A percentile compares a stretch with the other conserved stretches of the same genome.
Evolutionary conservation across 202 grass and related monocot genomes (phyloP).

Genomic region (Dendrocalamus latiflorus): DNA sequence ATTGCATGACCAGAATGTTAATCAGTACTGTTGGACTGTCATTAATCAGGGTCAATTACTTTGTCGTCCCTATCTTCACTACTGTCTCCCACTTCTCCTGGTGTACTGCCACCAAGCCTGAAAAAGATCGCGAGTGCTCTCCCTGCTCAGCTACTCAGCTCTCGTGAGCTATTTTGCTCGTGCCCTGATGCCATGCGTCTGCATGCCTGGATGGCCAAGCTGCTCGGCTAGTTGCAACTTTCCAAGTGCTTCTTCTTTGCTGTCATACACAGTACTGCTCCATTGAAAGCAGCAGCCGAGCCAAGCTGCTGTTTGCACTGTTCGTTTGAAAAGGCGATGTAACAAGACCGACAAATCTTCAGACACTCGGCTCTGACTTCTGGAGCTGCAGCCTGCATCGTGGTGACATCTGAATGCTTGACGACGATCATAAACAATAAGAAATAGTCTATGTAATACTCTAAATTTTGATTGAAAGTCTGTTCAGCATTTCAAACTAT

Average conservation of each 20-base stretch:
- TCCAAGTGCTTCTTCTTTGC: background rate
- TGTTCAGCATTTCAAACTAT: rapidly evolving
- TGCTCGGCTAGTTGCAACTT: no score
- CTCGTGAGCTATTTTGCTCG: no score
- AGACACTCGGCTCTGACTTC: background rate
- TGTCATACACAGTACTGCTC: background rate
- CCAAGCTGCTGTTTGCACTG: background rate
- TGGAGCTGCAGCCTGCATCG: background rate
- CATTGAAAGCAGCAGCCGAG: background rate
- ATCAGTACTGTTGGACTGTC: background rate
- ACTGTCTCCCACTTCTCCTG: background rate
- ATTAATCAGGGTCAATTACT: background rate
- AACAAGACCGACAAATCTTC: background rate
- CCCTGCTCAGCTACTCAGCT: no score
- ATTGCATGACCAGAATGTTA: background rate
- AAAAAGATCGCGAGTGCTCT: background rate
- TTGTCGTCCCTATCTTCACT: background rate
- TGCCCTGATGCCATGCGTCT: no score
- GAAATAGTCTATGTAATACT: no score
- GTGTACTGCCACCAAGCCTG: background rate
- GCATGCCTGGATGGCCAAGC: no score
- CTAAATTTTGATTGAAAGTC: rapidly evolving
- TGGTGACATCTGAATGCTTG: background rate
- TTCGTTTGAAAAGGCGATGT: background rate
- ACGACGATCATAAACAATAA: background rate